phyloP scores from a whole-genome alignment of 2,329 filamentous ascomycete genomes.

The Sphaerostilbella broomeana region DNA sequence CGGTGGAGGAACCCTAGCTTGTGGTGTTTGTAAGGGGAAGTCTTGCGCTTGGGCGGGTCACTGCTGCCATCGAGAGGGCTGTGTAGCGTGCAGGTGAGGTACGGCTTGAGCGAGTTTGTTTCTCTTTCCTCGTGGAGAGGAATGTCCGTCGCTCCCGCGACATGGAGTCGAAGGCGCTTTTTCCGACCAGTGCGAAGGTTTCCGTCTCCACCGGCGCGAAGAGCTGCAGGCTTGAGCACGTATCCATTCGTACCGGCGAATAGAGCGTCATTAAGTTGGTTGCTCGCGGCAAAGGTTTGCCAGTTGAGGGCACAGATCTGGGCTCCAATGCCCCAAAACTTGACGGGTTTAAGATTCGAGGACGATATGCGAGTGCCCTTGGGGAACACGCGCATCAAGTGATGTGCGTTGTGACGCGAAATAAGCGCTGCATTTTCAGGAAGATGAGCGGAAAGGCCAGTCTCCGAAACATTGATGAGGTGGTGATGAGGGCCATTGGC shows the following conservation, averaged over 20 bases:
- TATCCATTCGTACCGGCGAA: slow-evolving; percentile 60
- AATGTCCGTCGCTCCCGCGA: slow-evolving; percentile 57
- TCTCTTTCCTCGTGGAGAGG: slow-evolving; percentile 47
- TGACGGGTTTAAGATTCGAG: slow-evolving; percentile 54
- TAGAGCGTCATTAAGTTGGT: slow-evolving; percentile 63
- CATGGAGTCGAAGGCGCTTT: slow-evolving; percentile 48
- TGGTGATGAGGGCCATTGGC: slow-evolving; percentile 57
- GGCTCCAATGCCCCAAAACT: slow-evolving; percentile 61
- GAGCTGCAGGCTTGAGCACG: slow-evolving; percentile 55
- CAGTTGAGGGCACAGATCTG: slow-evolving; percentile 66
- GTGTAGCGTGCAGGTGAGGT: slow-evolving; percentile 58
- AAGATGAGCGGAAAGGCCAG: slow-evolving; percentile 47
- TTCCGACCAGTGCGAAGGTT: slow-evolving; percentile 38
- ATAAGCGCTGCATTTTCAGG: slow-evolving; percentile 42
- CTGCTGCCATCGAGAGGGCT: slow-evolving; percentile 36
- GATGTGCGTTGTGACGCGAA: slow-evolving; percentile 52
- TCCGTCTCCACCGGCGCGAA: slow-evolving; percentile 51
- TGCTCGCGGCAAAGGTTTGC: slow-evolving; percentile 59
- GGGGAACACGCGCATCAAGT: slow-evolving; percentile 65
- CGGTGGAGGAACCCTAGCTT: slow-evolving; percentile 48
- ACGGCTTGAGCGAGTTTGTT: slow-evolving; percentile 51
- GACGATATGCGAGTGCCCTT: slow-evolving; percentile 64
- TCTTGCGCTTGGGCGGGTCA: slow-evolving; percentile 41
- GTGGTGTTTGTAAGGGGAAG: slow-evolving; percentile 52
- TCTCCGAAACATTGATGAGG: slow-evolving; percentile 64